Conservation (phyloP, 768 basidiomycete genomes). For the Naganishia friedmannii region DNA sequence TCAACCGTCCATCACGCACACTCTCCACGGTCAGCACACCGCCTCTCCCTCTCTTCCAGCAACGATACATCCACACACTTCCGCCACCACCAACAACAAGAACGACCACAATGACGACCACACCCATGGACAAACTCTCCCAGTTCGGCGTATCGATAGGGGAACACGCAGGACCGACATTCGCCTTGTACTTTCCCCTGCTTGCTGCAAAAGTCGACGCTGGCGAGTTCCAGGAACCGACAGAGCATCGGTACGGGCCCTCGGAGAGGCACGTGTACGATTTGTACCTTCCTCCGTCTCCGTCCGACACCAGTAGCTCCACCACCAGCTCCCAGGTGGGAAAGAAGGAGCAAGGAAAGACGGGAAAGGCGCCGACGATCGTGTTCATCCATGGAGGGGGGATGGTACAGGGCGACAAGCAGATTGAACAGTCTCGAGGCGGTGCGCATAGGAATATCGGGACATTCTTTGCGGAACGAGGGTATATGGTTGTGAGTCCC, state of each 20-base stretch:
- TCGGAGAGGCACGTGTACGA: conserved; percentile 18
- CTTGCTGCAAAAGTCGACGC: background rate
- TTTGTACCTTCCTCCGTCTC: conserved; percentile 22
- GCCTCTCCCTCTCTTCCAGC: background rate
- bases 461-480: conserved; percentile 15
- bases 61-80: background rate
- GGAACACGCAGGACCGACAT: conserved; percentile 1
- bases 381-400: conserved; percentile 29
- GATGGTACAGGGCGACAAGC: conserved; percentile 24
- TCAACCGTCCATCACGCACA: background rate
- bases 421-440: background rate
- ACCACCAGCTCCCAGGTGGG: too few species aligned
- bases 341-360: background rate
- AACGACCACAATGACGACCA: background rate
- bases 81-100: background rate
- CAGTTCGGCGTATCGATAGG: conserved; percentile 2
- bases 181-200: conserved; percentile 13
- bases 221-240: background rate
- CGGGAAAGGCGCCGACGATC: background rate
- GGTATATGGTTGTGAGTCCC: conserved; percentile 15
- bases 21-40: background rate
- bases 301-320: too few species aligned
- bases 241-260: background rate
- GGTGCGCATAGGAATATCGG: conserved; percentile 26
- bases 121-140: conserved; percentile 4